Base-by-base conservation (phyloP, 2,329 filamentous ascomycete species). In the Cladosporium sp. region DNA sequence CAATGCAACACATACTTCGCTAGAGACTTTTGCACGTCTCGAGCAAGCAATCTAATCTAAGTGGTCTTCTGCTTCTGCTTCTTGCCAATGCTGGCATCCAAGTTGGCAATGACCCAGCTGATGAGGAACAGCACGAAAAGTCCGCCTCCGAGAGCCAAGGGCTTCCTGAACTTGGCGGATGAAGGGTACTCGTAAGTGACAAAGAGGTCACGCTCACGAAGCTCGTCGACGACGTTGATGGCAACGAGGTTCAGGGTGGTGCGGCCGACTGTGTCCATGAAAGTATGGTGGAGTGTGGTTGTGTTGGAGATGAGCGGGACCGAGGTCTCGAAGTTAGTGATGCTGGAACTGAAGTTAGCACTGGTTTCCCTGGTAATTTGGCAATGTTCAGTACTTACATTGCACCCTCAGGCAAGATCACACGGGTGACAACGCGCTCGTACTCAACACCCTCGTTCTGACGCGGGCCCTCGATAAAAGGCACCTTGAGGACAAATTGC, bases 401-500 rank as follows among this genome's bases (percentile, higher is more conserved):
- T 30, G 95, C 91, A 62, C 95, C 95, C 79, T 99, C 95, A 5
- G 95, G 95, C 13, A 99, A 85, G 67, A 98, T 86, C 57, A 99
- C 86, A 57, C 91, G 89, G 63, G 98, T 81, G 69, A 91, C 86
- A 62, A 97, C 84, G 70, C 90, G 86, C 73, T 90, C 91, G 73
- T 97, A 99, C 78, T 92, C 91, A 28, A 97, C 81, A 56, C 94
- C 94, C 80, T 97, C 94, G 0, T 82, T 75, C 76, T 92, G 89
- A 81, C 91, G 95, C 48, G 94, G 94, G 0, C 95, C 95, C 79
- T 98, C 93, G 13, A 99, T 81, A 81, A 99, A 95, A 8, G 95
- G 94, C 8, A 97, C 89, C 75, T 92, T 96, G 67, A 99, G 85
- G 11, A 96, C 85, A 74, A 92, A 96, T n/a, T 87, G 86, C 66